Evolutionary conservation across 1,284 basidiomycete species (phyloP).

Genomic region (Puccinia triticina): DNA sequence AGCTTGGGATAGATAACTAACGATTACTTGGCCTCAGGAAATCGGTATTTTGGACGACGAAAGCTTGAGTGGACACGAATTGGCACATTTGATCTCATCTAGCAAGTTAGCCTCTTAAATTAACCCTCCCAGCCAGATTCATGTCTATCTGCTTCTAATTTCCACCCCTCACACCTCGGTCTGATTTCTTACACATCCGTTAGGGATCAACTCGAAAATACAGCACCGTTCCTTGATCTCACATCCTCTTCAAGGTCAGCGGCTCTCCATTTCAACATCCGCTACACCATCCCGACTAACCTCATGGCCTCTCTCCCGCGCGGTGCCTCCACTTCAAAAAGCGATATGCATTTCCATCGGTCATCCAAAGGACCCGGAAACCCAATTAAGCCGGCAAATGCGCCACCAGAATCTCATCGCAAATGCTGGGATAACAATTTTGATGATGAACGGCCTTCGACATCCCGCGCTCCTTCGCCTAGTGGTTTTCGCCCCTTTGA

Average conservation of each 20-base stretch:
- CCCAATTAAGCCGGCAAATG: not conserved
- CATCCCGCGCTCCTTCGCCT: not conserved
- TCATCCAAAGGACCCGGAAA: not conserved
- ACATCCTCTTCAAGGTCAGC: not conserved
- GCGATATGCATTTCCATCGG: not conserved
- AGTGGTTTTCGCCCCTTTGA: not conserved
- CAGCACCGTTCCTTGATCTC: not conserved
- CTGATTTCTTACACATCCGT: not conserved
- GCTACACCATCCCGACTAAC: not conserved
- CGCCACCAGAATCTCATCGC: not conserved
- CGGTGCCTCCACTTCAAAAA: not conserved
- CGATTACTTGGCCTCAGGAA: not conserved
- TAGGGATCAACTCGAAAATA: not conserved
- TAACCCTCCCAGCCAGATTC: no score
- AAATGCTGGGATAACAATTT: not conserved
- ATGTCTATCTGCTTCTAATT: not conserved
- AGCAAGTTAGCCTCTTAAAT: slow-evolving; percentile 1
- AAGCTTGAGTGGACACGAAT: not conserved
- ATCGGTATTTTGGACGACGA: not conserved
- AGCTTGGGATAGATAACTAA: no score
- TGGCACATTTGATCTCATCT: not conserved
- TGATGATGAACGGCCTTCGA: not conserved
- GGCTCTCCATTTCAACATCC: not conserved
- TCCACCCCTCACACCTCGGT: not conserved
- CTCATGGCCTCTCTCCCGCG: not conserved